Base-by-base conservation (phyloP, 441 rosid species). In the Erodium texanum region DNA sequence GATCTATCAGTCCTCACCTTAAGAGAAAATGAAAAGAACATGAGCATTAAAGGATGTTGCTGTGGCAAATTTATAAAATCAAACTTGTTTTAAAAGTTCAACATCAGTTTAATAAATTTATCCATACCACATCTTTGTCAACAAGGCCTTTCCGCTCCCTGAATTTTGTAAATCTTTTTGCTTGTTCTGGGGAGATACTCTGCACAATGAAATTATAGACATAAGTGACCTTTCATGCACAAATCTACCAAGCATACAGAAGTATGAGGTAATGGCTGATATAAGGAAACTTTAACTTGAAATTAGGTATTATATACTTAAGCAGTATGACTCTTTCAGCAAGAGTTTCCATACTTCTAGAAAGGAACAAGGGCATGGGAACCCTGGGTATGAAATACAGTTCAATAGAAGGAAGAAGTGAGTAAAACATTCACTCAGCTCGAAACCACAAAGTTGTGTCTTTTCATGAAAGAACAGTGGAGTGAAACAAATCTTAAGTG, bases 1-100 rank as follows among this genome's bases (percentile, higher is more conserved):
- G 92, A 80, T 77, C 99, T 84, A 77, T 95, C 99, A 65, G 99
- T 92, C 84, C 99, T 87, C 73, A 95, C 99, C 99, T 95, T 73
- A 64, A 83, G 68, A 64, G 67, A 62, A 22, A 32, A 52, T 68
- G 34, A 68, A 52, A 59, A 54, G 61, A 20, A 72, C 54, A 69
- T 43, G 9, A 70, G 61, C 38, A 41, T 65, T 10, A 16, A 29
- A 52, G 6, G 5, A 68, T 29, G 29, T 34, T 58, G 65, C 32
- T 34, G 65, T 56, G 3, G 2, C 62, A 65, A 69, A 66, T 59
- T 65, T 50, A 0, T 66, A 20, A 9, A 65, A 64, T 65, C 66
- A 52, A 70, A 70, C 62, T 59, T 73, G 58, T 65, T 19, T 61
- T 58, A 45, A 24, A 64, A 20, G 5, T 63, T 32, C 64, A 34